Evolutionary conservation across 208 protist species (phyloP), one percentile per base, ranked within the genome.

Genomic region (Trypanosoma mega): DNA sequence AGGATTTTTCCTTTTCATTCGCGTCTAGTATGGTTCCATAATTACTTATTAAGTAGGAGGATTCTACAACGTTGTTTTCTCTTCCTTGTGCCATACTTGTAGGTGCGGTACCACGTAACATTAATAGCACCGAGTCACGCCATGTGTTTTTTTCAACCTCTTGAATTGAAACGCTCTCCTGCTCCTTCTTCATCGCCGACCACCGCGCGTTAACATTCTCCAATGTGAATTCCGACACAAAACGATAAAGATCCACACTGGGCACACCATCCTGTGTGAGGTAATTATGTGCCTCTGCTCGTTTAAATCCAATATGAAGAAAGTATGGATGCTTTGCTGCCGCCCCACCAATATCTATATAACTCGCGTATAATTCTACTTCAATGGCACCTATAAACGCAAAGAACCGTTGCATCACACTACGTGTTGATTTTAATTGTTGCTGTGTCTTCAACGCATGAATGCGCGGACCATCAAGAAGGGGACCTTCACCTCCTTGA

Each of bases 341-440:
- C 3, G 68, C 76, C 3, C 75, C 78, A 34, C 90, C 90, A 30
- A 96, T 67, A 53, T 93, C 80, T 8, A 96, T 36, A 26, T 78
- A 75, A n/a, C 77, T 76, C 20, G 72, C 68, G 54, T 65, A 91
- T 16, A 90, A 59, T 64, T 96, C 87, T 3, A 93, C 36, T 68
- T 96, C 87, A 1, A 92, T 63, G 36, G 76, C 68, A 16, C 65
- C 70, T 33, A 96, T 82, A 49, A 93, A 90, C 41, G 68, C 75
- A 51, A 88, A 93, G 33, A 93, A 81, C 31, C 70, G 72, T 64
- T 92, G 85, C 34, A 68, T 34, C 26, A 83, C 69, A 44, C 44
- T 82, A 37, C 34, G 74, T 51, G 24, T 37, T 16, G 33, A n/a
- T 3, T 51, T 53, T 33, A n/a, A 4, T 2, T 31, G 48, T 34